Evolutionary conservation across 345 rosid genomes (phyloP).

Genomic region (Eutrema japonicum): DNA sequence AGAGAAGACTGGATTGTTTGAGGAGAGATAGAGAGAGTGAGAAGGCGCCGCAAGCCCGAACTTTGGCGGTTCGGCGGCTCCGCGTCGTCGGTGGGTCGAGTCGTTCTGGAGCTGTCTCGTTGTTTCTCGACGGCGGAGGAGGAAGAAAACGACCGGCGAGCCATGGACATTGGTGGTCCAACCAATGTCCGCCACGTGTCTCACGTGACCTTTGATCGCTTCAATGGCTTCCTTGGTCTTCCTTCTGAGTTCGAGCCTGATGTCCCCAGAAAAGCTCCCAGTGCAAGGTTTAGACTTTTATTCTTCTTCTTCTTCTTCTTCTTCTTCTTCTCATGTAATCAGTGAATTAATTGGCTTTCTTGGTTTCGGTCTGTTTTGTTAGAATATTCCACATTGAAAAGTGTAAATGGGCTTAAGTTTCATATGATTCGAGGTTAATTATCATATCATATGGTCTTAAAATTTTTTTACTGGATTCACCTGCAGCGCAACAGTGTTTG

Average conservation of each 20-base stretch:
- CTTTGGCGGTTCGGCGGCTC: constrained; percentile 39
- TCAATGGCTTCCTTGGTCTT: constrained; percentile 88
- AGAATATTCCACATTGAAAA: not conserved
- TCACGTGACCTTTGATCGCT: constrained; percentile 95
- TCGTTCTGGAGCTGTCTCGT: constrained; percentile 70
- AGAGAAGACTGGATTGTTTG: not conserved
- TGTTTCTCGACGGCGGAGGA: constrained; percentile 60
- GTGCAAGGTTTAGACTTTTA: constrained; percentile 67
- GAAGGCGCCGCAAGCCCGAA: constrained; percentile 18
- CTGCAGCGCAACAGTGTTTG: constrained; percentile 67
- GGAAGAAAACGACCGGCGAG: constrained; percentile 52
- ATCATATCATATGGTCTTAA: too few species aligned
- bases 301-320: not conserved
- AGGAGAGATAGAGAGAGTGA: constrained; percentile 36
- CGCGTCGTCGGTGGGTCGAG: constrained; percentile 29
- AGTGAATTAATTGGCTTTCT: not conserved
- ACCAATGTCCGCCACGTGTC: constrained; percentile 86
- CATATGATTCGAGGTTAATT: too few species aligned
- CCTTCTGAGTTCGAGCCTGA: constrained; percentile 95
- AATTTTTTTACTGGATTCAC: too few species aligned
- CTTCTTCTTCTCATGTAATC: not conserved
- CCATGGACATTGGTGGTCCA: constrained; percentile 91
- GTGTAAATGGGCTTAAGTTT: too few species aligned
- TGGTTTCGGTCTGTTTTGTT: not conserved
- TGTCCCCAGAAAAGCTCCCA: constrained; percentile 80